phyloP scores from a whole-genome alignment of 2,329 filamentous ascomycete genomes.

The Harringtonia aguacate region DNA sequence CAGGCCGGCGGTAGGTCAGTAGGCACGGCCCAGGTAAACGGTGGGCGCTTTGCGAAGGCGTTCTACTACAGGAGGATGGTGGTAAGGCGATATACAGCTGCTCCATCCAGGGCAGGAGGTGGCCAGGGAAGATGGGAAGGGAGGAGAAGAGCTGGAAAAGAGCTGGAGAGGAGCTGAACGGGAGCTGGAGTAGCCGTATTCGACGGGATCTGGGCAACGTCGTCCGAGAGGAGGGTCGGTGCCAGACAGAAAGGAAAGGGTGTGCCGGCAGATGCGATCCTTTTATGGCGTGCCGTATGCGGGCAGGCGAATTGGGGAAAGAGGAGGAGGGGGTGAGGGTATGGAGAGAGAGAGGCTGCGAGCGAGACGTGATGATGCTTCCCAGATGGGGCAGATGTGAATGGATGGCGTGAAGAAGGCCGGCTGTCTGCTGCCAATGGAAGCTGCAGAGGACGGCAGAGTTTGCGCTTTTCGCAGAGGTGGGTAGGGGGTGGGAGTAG shows the following conservation, averaged over 20 bases:
- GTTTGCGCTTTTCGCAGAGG: too few relatives aligned
- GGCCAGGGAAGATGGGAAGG: neutral
- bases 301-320: neutral
- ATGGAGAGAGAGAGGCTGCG: too few relatives aligned
- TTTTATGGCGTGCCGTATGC: neutral
- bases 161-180: neutral
- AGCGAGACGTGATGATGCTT: too few relatives aligned
- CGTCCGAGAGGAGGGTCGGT: too few relatives aligned
- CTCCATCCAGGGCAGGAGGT: conserved; percentile 4
- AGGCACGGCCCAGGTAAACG: neutral
- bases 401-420: neutral
- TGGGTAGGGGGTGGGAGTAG: neutral
- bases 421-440: too few relatives aligned
- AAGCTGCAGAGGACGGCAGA: neutral
- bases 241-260: neutral
- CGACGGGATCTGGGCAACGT: too few relatives aligned
- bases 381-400: too few relatives aligned
- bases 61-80: neutral
- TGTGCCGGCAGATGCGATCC: neutral
- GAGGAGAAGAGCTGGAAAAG: neutral
- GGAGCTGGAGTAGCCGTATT: too few relatives aligned
- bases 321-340: too few relatives aligned
- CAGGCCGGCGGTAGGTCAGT: neutral
- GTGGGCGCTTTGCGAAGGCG: neutral
- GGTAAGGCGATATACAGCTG: neutral